Base-by-base conservation (phyloP, 257 asterid genomes). In the Asclepias syriaca region DNA sequence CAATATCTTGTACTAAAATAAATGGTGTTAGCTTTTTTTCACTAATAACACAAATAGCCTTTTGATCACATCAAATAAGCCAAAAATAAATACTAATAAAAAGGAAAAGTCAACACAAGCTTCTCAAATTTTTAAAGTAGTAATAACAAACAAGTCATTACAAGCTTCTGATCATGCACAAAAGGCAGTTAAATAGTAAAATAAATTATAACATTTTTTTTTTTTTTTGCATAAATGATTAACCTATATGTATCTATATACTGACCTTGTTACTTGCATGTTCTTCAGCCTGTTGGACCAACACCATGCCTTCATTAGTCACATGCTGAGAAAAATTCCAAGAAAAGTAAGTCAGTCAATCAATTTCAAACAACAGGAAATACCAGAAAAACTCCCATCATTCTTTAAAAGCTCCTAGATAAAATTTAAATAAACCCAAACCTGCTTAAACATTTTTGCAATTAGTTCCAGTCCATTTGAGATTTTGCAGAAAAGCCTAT, bases 271-370 rank as follows among this genome's bases (percentile, higher is more conserved):
- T 81, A 70, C 53, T 72, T 12, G 81, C 78, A 8, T 83, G 81
- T 68, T 88, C 91, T 73, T 82, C 91, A 0, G 88, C 88, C 73
- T 84, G 87, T 77, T 84, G 85, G 58, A 88, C 85, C 64, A 81
- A 75, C 13, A 37, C 74, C 86, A 75, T 84, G 6, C 95, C 95
- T 78, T 84, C 88, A 61, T 81, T 80, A 13, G 72, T 78, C 24
- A 88, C 85, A 46, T 84, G 87, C 87, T 88, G 82, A 72, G 77
- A 10, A 32, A 66, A 2, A 1, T 16, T 14, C 13, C 69, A 39
- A 65, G n/a, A 22, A 66, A 66, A 0, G 5, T 27, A 48, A 74
- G 53, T 12, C 27, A 18, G 32, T 45, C 45, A 46, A 50, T 56
- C 40, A 55, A 39, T 72, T 55, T 53, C 68, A 39, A 71, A 24